phyloP scores from a whole-genome alignment of 257 asterid species.

The Rubia yunnanensis region DNA sequence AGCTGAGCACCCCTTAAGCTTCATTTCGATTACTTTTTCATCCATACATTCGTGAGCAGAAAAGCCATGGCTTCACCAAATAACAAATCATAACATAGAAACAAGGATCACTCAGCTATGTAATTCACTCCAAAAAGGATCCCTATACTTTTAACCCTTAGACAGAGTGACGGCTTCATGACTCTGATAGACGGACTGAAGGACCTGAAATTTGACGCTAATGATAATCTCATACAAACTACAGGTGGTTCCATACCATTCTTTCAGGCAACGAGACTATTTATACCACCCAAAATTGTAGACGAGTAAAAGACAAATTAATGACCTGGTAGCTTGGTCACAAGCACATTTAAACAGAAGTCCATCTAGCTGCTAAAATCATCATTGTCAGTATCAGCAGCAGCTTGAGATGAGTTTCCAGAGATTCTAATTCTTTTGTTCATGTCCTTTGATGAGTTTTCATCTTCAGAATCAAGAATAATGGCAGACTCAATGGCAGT shows the following conservation, averaged over 20 bases:
- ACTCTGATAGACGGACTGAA: neutral
- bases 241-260: neutral
- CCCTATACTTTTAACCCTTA: neutral
- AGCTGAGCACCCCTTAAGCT: no score
- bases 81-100: no score
- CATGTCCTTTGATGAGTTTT: slow-evolving; percentile 9
- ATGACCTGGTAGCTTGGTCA: neutral
- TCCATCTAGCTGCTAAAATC: neutral
- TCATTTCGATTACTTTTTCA: no score
- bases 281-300: neutral
- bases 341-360: neutral
- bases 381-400: neutral
- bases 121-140: neutral
- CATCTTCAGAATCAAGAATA: slow-evolving; percentile 65
- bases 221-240: neutral
- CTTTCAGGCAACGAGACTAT: neutral
- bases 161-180: neutral
- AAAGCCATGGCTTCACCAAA: no score
- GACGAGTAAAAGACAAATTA: neutral
- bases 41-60: no score
- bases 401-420: neutral
- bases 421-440: slow-evolving; percentile 1
- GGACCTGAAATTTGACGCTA: neutral
- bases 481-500: slow-evolving; percentile 35
- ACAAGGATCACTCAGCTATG: no score